phyloP scores from a whole-genome alignment of 352 stramenopile genomes.

The Phytophthora tubulina region DNA sequence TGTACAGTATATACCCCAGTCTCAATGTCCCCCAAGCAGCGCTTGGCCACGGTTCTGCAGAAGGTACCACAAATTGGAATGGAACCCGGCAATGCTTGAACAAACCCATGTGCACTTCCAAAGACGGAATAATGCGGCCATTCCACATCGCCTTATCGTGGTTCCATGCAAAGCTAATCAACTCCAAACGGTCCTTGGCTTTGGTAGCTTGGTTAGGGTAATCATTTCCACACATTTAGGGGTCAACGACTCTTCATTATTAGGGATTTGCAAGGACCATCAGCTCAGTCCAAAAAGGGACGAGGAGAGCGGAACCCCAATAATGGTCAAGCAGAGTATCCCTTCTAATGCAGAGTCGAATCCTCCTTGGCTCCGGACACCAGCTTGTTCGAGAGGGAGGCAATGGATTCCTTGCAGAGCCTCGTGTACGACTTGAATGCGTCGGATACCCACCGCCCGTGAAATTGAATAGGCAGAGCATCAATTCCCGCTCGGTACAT shows the following conservation, averaged over 20 bases:
- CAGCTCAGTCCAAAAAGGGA: not conserved
- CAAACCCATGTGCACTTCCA: too few species aligned
- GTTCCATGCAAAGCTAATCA: too few species aligned
- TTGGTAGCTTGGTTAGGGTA: too few species aligned
- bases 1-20: too few species aligned
- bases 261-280: not conserved
- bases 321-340: too few species aligned
- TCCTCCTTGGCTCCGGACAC: not conserved
- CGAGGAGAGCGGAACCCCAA: slow-evolving; percentile 4
- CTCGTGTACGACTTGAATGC: not conserved
- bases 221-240: slow-evolving; percentile 3
- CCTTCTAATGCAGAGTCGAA: slow-evolving; percentile 2
- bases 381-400: not conserved
- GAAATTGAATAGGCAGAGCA: not conserved
- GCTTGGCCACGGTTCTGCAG: too few species aligned
- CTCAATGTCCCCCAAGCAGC: too few species aligned
- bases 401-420: not conserved
- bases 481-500: not conserved
- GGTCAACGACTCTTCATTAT: not conserved
- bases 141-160: too few species aligned
- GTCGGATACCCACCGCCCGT: not conserved
- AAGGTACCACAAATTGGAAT: too few species aligned
- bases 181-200: too few species aligned
- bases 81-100: too few species aligned
- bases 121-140: too few species aligned